phyloP scores from a whole-genome alignment of 2,329 filamentous ascomycete genomes.

The Ophiostoma ulmi region DNA sequence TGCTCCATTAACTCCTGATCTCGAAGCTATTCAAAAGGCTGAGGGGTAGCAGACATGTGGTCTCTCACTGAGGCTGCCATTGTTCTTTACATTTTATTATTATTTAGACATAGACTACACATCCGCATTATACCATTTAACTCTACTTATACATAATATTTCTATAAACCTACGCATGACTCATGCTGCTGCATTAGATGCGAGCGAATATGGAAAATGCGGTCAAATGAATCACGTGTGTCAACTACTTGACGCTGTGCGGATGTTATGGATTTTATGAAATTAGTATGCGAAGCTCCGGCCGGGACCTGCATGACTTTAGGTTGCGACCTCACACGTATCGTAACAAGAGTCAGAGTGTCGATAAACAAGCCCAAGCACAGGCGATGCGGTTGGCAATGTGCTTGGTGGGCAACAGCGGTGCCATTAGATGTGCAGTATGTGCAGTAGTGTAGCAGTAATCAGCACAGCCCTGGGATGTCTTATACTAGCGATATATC shows the following conservation, averaged over 20 bases:
- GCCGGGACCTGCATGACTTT: not conserved
- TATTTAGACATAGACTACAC: not conserved
- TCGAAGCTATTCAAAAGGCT: conserved; percentile 4
- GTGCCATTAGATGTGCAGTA: not conserved
- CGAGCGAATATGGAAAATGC: not conserved
- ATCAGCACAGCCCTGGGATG: not conserved
- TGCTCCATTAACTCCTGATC: not conserved
- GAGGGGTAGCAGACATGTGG: not conserved
- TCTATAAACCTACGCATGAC: not conserved
- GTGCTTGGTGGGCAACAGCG: not conserved
- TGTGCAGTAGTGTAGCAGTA: not conserved
- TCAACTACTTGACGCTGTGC: not conserved
- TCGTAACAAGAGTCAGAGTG: not conserved
- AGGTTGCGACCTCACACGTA: not conserved
- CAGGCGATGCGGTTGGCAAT: not conserved
- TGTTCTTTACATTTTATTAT: not conserved
- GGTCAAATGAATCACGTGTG: not conserved
- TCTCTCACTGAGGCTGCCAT: no score
- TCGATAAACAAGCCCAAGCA: not conserved
- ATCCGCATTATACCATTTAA: not conserved
- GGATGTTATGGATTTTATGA: not conserved
- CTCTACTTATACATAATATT: not conserved
- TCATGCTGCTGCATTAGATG: not conserved
- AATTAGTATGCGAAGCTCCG: not conserved
- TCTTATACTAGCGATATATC: not conserved